Base-by-base conservation (phyloP, 1,139 yeast species). In the Pichia sp. region DNA sequence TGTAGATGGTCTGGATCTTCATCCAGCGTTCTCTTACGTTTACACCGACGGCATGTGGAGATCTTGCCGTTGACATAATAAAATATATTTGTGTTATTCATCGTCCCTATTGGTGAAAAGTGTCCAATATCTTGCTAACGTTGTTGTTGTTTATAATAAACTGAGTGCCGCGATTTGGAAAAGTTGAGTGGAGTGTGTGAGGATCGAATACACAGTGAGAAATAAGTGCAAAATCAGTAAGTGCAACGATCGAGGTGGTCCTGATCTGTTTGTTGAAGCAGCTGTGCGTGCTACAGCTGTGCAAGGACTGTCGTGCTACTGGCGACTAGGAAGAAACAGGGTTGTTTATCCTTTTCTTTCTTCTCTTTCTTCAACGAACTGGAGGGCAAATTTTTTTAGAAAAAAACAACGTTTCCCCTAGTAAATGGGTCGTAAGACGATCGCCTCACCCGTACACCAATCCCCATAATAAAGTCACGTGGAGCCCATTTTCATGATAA, bases 1-100 rank as follows among this genome's bases (percentile, higher is more conserved):
- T 79, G 82, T 61, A 78, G 72, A 47, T 80, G 83, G 59, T 79
- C 84, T 1, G 80, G 77, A n/a, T 82, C 81, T 66, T 80, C 85
- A 58, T 79, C 81, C 56, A 77, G 80, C 62, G 79, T 75, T 71
- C 85, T 75, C 75, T 77, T 77, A 57, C 84, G 70, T 63, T 80
- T 80, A 70, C 85, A 80, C 62, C 85, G 78, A 67, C 85, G 82
- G 63, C 85, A 80, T 1, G 69, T 64, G 8, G 67, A 62, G 13
- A 68, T 66, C 51, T 65, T 65, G 31, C 70, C 69, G 49, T 65
- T 61, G 40, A 62, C 59, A 48, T 62, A 64, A 49, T 64, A 63
- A 49, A 62, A 66, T n/a, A 50, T 50, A 16, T 60, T 62, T 4
- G 57, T 50, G 40, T 48, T 48, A 29, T 48, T 40, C 50, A 48